A percentile compares a stretch with the other conserved stretches of the same genome.
Evolutionary conservation across 83 land plant species (phyloP).

Genomic region (Thuja plicata): DNA sequence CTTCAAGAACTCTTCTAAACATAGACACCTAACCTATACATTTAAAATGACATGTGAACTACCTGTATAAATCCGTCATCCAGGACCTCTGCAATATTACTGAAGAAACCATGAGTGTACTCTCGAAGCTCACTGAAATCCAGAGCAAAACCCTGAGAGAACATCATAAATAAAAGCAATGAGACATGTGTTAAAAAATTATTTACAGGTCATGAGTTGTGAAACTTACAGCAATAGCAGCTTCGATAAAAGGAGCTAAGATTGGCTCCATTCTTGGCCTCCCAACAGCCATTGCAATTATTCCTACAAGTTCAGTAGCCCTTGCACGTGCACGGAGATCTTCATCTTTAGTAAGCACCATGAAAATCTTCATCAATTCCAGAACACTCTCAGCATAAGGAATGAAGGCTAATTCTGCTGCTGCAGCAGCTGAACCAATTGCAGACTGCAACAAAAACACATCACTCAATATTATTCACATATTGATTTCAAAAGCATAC

Average conservation of each 20-base stretch:
- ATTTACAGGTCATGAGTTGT: background rate
- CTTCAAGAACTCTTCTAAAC: background rate
- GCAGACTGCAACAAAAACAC: slow-evolving; percentile 73
- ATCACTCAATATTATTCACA: background rate
- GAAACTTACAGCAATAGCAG: slow-evolving; percentile 78
- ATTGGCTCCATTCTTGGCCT: slow-evolving; percentile 70
- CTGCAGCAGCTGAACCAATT: slow-evolving; percentile 93
- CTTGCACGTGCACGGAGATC: slow-evolving; percentile 87
- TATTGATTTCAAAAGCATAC: background rate
- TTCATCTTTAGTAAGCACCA: slow-evolving; percentile 91
- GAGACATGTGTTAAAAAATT: background rate
- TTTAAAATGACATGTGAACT: background rate
- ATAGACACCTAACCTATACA: background rate
- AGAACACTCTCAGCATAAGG: slow-evolving; percentile 88
- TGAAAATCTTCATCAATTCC: slow-evolving; percentile 77
- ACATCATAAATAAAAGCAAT: background rate
- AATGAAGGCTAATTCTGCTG: slow-evolving; percentile 82
- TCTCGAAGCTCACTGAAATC: slow-evolving; percentile 96
- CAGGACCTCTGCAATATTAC: slow-evolving; percentile 85
- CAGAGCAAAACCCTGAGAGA: slow-evolving; percentile 76
- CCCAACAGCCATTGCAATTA: slow-evolving; percentile 89
- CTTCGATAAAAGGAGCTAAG: slow-evolving; percentile 85
- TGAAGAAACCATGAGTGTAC: slow-evolving; percentile 97
- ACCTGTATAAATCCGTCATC: slow-evolving; percentile 85
- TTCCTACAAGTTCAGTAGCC: slow-evolving; percentile 95